These are phyloP conservation scores for Datisca glomerata DNA, from an alignment of 306 rosid species.

Conservation along the genomic window DNA sequence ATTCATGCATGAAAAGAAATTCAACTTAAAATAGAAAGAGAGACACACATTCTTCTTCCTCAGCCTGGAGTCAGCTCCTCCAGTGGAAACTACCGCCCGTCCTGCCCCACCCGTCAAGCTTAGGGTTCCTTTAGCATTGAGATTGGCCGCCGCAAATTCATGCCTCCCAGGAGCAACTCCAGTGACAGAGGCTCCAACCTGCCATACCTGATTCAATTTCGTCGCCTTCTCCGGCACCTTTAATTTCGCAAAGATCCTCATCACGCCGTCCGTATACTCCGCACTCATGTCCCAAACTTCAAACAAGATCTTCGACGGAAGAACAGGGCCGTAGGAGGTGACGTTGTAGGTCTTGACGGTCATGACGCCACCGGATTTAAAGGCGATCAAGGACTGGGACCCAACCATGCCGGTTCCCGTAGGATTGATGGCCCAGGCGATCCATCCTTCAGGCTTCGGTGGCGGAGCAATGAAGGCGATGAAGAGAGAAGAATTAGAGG, in stretches of 20 bases:
- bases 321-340: not conserved
- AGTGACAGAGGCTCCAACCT: constrained; percentile 39
- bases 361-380: constrained; percentile 1
- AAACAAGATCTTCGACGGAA: constrained; percentile 8
- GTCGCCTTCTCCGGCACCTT: constrained; percentile 27
- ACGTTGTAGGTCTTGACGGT: constrained; percentile 26
- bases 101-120: constrained; percentile 26
- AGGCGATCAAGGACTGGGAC: constrained; percentile 42
- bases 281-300: constrained; percentile 25
- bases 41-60: constrained; percentile 47
- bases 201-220: constrained; percentile 47
- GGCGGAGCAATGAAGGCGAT: constrained; percentile 44
- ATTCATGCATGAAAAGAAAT: too few species aligned
- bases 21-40: not conserved
- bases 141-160: not conserved
- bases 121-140: constrained; percentile 8
- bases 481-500: constrained; percentile 45
- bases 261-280: constrained; percentile 6
- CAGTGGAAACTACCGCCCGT: not conserved
- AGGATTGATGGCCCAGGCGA: constrained; percentile 71
- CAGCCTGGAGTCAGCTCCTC: constrained; percentile 17
- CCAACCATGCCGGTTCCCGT: constrained; percentile 39
- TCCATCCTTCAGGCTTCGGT: constrained; percentile 30
- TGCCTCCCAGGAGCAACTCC: constrained; percentile 10
- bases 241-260: constrained; percentile 28